Evolutionary conservation across 2,329 filamentous ascomycete species (phyloP).

Genomic region (Cordyceps cicadae): DNA sequence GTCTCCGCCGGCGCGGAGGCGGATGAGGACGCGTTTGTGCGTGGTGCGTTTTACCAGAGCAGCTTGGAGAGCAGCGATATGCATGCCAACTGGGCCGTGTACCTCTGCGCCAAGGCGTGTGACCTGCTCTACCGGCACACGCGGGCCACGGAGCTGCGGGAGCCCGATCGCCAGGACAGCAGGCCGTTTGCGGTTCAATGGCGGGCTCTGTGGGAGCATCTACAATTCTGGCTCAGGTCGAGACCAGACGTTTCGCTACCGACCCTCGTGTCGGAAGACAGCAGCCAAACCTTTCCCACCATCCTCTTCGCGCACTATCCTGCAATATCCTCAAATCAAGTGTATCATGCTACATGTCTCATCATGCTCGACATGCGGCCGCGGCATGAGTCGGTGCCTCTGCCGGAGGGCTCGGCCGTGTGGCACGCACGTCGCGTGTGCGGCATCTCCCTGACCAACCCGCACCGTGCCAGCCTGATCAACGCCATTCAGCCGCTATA

Average conservation of each 20-base stretch:
- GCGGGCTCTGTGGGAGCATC: constrained; percentile 35
- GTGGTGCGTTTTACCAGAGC: constrained; percentile 20
- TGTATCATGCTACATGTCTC: constrained; percentile 43
- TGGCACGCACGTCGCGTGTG: constrained; percentile 44
- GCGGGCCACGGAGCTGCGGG: constrained; percentile 30
- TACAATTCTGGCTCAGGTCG: constrained; percentile 37
- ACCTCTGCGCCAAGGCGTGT: constrained; percentile 40
- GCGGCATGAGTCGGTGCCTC: constrained; percentile 17
- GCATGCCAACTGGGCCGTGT: constrained; percentile 48
- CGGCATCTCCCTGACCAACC: constrained; percentile 43
- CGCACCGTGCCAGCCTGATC: constrained; percentile 40
- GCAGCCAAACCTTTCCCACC: constrained; percentile 32
- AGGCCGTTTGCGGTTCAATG: constrained; percentile 32
- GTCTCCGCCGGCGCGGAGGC: constrained; percentile 16
- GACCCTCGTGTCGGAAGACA: constrained; percentile 17
- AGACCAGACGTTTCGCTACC: constrained; percentile 32
- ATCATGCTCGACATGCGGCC: constrained; percentile 37
- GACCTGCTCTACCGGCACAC: constrained; percentile 32
- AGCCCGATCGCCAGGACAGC: constrained; percentile 16
- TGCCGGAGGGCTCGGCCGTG: constrained; percentile 21
- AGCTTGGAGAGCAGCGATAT: constrained; percentile 33
- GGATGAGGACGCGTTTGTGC: constrained; percentile 16
- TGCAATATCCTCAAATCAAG: constrained; percentile 43
- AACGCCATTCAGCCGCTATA: constrained; percentile 46
- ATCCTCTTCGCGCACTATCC: constrained; percentile 41